Evolutionary conservation across 306 rosid genomes (phyloP).

Genomic region (Quercus engelmannii): DNA sequence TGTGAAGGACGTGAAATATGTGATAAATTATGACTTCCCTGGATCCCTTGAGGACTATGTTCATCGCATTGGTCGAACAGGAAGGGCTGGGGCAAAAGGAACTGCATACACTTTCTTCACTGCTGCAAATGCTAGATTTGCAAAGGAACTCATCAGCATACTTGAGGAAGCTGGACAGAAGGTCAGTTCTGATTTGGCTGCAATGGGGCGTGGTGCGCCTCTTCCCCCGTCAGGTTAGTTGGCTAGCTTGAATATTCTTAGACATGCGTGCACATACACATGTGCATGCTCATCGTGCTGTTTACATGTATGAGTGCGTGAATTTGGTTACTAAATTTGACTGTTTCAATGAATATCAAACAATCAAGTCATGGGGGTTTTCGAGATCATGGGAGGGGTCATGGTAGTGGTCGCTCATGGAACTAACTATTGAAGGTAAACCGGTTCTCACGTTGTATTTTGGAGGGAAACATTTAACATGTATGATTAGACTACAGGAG

Average conservation of each 20-base stretch:
- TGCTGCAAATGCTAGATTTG: slow-evolving; percentile 93
- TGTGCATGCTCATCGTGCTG: background rate
- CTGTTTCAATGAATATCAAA: background rate
- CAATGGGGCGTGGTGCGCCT: slow-evolving; percentile 97
- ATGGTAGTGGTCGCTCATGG: slow-evolving; percentile 59
- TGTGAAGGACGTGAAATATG: slow-evolving; percentile 93
- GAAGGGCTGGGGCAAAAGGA: slow-evolving; percentile 99
- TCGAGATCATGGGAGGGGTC: slow-evolving; percentile 69
- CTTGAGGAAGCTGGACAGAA: slow-evolving; percentile 98
- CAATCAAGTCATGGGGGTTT: slow-evolving; percentile 55
- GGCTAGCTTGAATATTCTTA: background rate
- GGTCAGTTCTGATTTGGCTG: slow-evolving; percentile 86
- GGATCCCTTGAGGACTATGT: slow-evolving; percentile 99
- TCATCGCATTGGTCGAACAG: slow-evolving; percentile 96
- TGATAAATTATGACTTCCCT: slow-evolving; percentile 91
- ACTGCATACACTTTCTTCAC: slow-evolving; percentile 97
- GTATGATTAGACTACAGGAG: slow-evolving; percentile 34
- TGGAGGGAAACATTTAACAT: slow-evolving; percentile 12
- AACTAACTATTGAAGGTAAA: slow-evolving; percentile 35
- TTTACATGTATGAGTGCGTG: background rate
- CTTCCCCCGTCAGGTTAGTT: slow-evolving; percentile 86
- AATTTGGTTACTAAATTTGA: background rate
- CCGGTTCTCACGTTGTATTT: slow-evolving; percentile 6
- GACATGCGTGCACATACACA: background rate
- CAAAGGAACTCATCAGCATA: slow-evolving; percentile 79